A percentile compares a stretch with the other conserved stretches of the same genome.
Conservation (phyloP, 148 eudicot species). For the Pharnaceum exiguum region DNA sequence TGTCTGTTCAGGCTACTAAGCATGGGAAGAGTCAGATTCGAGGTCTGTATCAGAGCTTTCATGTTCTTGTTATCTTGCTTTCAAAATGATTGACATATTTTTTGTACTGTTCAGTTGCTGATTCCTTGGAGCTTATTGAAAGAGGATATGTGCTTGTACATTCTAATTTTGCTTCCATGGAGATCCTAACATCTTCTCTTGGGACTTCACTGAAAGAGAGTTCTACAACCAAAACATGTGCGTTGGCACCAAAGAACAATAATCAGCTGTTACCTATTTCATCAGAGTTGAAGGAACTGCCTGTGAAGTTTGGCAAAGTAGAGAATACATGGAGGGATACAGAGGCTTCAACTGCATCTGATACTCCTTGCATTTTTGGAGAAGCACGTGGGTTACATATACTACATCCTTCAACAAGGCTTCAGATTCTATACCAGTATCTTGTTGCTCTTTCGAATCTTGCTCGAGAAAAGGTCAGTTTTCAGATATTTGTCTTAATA, state of each 20-base stretch:
- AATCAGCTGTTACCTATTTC: conserved; percentile 13
- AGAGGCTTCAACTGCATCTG: conserved; percentile 15
- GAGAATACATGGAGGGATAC: conserved; percentile 1
- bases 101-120: conserved; percentile 26
- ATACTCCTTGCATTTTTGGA: conserved; percentile 15
- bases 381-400: conserved; percentile 25
- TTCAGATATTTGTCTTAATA: not conserved
- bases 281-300: conserved; percentile 11
- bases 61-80: conserved; percentile 2
- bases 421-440: conserved; percentile 36
- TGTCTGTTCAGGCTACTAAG: conserved; percentile 21
- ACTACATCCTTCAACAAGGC: conserved; percentile 40
- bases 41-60: conserved; percentile 24
- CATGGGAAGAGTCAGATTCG: conserved; percentile 21
- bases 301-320: conserved; percentile 13
- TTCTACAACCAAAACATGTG: conserved; percentile 22
- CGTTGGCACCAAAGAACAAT: conserved; percentile 20
- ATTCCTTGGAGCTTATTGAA: conserved; percentile 40
- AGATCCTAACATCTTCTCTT: conserved; percentile 39
- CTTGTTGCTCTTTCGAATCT: conserved; percentile 30
- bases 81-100: conserved; percentile 8
- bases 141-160: conserved; percentile 43
- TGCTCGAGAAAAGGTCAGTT: conserved; percentile 40
- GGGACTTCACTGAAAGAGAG: conserved; percentile 33
- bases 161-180: conserved; percentile 51